Evolutionary conservation across 176 grass and related monocot genomes (phyloP), one percentile per base, ranked within the genome.

Genomic region (Elaeis guineensis): DNA sequence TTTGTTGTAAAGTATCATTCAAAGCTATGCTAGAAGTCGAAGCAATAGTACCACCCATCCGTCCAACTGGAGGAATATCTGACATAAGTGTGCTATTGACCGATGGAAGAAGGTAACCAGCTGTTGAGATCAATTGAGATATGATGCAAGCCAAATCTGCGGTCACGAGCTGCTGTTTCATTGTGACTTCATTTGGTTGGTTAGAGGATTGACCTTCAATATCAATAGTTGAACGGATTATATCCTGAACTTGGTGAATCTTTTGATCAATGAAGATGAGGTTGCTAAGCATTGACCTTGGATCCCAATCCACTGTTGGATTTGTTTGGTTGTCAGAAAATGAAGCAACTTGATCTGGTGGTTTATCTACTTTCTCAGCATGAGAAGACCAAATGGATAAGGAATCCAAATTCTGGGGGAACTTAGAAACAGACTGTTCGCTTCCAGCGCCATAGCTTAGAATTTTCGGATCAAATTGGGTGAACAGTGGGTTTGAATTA

Each of bases 201-300:
- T 4, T 19, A 0, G 54, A 17, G 19, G 69, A 30, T 51, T 72
- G 83, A 2, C 51, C 19, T 0, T 72, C 75, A 14, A 48, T 52
- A 25, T 52, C 57, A 49, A 74, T 53, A 66, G 79, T 89, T 1
- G 76, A 62, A 14, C 53, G 67, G 39, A 95, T 80, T 16, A 77
- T 74, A 28, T 77, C 72, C 51, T 95, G 86, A 24, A 75, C 67
- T 71, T 95, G 89, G 8, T 68, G 63, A 62, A 89, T 82, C 80
- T 89, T 95, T 29, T 85, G 84, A 69, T 85, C 81, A 0, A 95
- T 73, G 55, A 95, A 79, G 23, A 61, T 70, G 68, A 95, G 84
- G 52, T 82, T 95, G 50, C 61, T 73, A 7, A 95, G 78, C 73
- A 95, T 81, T 3, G 21, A 67, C 6, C 63, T 50, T 5, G 84